Percentiles rank a stretch among this genome's conserved stretches.
These are phyloP conservation scores for Wallacemonas sp. DNA, from an alignment of 208 protist genomes.

Conservation along the genomic window DNA sequence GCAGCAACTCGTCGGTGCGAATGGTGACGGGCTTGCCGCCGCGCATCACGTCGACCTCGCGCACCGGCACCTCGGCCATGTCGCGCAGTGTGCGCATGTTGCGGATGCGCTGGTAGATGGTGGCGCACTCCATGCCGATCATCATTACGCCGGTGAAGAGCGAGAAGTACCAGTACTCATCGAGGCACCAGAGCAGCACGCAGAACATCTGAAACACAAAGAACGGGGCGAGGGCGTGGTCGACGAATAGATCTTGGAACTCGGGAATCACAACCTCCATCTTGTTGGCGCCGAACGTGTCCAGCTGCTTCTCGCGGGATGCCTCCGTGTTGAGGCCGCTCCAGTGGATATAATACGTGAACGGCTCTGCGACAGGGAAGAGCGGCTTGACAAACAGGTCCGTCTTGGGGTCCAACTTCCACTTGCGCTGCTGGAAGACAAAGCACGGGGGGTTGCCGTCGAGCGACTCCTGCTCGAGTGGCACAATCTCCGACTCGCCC, in stretches of 20 bases:
- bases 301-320: constrained; percentile 52
- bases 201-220: constrained; percentile 99
- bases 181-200: constrained; percentile 95
- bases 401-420: constrained; percentile 72
- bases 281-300: constrained; percentile 82
- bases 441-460: constrained; percentile 74
- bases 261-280: constrained; percentile 96
- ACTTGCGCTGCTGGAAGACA: constrained; percentile 91
- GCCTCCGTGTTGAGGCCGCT: constrained; percentile 60
- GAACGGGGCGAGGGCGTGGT: constrained; percentile 97
- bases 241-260: constrained; percentile 95
- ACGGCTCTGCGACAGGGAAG: constrained; percentile 78
- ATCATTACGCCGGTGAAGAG: constrained; percentile 98
- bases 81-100: constrained; percentile 93
- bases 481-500: constrained; percentile 86
- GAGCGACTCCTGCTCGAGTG: constrained; percentile 55
- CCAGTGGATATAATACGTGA: constrained; percentile 79
- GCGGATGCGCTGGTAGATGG: constrained; percentile 93
- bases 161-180: constrained; percentile 98
- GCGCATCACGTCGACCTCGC: constrained; percentile 72
- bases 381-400: constrained; percentile 81
- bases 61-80: constrained; percentile 92
- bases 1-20: constrained; percentile 84
- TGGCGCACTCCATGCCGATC: constrained; percentile 96
- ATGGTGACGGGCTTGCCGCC: constrained; percentile 61